Percentiles rank a stretch among this genome's conserved stretches.
phyloP scores from a whole-genome alignment of 1,139 yeast genomes.

The Arxiozyma bovina region DNA sequence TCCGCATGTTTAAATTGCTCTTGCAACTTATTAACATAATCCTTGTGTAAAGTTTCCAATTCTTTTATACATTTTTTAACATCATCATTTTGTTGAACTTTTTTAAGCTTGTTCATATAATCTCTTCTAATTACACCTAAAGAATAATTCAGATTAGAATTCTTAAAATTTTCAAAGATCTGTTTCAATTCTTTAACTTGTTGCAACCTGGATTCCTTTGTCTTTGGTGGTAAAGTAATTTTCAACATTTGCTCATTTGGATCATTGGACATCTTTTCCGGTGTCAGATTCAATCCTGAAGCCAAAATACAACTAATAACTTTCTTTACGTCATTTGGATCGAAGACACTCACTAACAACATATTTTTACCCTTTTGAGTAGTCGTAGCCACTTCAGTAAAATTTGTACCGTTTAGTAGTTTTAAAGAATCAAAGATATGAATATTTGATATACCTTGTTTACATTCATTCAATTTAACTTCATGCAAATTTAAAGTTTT shows the following conservation, averaged over 20 bases:
- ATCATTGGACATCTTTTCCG: constrained; percentile 62
- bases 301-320: constrained; percentile 63
- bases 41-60: constrained; percentile 61
- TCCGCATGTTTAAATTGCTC: constrained; percentile 55
- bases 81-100: constrained; percentile 45
- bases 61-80: constrained; percentile 47
- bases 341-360: constrained; percentile 70
- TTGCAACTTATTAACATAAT: constrained; percentile 48
- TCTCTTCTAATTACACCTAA: constrained; percentile 56
- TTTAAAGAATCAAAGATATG: constrained; percentile 53
- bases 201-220: constrained; percentile 57
- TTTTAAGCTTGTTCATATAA: constrained; percentile 49
- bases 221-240: constrained; percentile 67
- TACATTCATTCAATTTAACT: constrained; percentile 51
- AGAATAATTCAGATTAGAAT: constrained; percentile 44
- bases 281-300: constrained; percentile 64
- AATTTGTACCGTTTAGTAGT: constrained; percentile 42
- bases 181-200: constrained; percentile 53
- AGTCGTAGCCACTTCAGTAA: constrained; percentile 66
- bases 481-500: constrained; percentile 44
- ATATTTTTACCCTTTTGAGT: constrained; percentile 62
- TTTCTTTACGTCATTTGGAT: constrained; percentile 61
- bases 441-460: constrained; percentile 61
- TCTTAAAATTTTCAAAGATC: constrained; percentile 54
- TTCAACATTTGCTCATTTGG: constrained; percentile 63